Conservation (phyloP, 257 asterid species). For the Nicotiana undulata region DNA sequence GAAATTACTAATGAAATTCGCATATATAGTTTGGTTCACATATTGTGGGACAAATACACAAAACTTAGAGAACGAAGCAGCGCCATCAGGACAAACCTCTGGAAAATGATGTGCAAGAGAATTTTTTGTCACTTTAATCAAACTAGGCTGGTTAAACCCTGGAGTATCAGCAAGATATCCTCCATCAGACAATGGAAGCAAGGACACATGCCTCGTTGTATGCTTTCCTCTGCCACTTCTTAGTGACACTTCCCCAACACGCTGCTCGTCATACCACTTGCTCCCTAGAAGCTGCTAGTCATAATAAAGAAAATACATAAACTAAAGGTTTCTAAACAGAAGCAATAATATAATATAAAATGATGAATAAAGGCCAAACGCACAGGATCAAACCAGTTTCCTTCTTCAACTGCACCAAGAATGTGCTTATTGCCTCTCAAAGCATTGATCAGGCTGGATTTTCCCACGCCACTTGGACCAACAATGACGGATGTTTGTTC, state of each 20-base stretch:
- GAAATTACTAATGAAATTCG: background rate
- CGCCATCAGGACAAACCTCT: conserved; percentile 49
- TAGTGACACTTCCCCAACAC: conserved; percentile 85
- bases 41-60: background rate
- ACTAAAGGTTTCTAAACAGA: conserved; percentile 5
- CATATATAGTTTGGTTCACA: background rate
- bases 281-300: conserved; percentile 61
- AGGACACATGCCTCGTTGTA: conserved; percentile 77
- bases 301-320: conserved; percentile 4
- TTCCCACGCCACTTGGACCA: conserved; percentile 99
- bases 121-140: conserved; percentile 73
- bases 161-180: conserved; percentile 92
- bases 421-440: conserved; percentile 47
- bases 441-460: conserved; percentile 88
- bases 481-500: conserved; percentile 80
- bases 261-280: conserved; percentile 87
- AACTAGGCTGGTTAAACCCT: conserved; percentile 90
- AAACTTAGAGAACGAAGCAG: background rate
- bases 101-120: conserved; percentile 78
- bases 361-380: conserved; percentile 16
- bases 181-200: conserved; percentile 73
- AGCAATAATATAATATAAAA: background rate
- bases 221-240: conserved; percentile 97
- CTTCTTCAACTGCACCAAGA: conserved; percentile 34
- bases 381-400: conserved; percentile 59